Conservation (phyloP, 1,139 yeast species). For the Candida sp. region DNA sequence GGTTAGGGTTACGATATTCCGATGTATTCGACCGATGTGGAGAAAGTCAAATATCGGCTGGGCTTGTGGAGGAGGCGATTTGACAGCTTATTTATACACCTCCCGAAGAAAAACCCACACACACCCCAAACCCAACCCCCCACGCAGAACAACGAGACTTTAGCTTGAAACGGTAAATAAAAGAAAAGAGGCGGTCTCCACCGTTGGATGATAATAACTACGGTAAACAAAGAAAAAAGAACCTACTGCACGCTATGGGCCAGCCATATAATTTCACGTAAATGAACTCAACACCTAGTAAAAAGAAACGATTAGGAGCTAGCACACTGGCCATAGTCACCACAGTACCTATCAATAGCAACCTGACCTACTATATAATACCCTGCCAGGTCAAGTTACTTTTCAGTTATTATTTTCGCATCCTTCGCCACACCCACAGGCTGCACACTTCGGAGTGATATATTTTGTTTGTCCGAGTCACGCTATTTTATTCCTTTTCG, state of each 20-base stretch:
- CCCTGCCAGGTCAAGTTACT: neutral
- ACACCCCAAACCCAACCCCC: too few relatives aligned
- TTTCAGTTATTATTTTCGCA: neutral
- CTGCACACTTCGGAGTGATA: neutral
- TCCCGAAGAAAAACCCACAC: neutral
- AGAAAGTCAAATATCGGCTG: too few relatives aligned
- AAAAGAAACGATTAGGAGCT: too few relatives aligned
- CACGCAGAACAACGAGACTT: conserved; percentile 1
- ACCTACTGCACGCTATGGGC: too few relatives aligned
- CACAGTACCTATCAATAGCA: neutral
- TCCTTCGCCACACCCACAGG: neutral
- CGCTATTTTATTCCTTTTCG: neutral
- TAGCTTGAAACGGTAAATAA: neutral
- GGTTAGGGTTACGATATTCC: neutral
- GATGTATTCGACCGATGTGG: neutral
- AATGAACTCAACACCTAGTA: too few relatives aligned
- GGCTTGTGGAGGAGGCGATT: neutral
- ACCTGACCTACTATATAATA: neutral
- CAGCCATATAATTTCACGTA: too few relatives aligned
- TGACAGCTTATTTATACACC: neutral
- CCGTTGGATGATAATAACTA: neutral
- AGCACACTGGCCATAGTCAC: too few relatives aligned
- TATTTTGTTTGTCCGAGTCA: neutral
- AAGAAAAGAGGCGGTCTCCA: conserved; percentile 3
- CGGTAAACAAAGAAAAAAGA: too few relatives aligned